Evolutionary conservation across 2,329 filamentous ascomycete species (phyloP), one percentile per base, ranked within the genome.

Genomic region (Helotiales sp.): DNA sequence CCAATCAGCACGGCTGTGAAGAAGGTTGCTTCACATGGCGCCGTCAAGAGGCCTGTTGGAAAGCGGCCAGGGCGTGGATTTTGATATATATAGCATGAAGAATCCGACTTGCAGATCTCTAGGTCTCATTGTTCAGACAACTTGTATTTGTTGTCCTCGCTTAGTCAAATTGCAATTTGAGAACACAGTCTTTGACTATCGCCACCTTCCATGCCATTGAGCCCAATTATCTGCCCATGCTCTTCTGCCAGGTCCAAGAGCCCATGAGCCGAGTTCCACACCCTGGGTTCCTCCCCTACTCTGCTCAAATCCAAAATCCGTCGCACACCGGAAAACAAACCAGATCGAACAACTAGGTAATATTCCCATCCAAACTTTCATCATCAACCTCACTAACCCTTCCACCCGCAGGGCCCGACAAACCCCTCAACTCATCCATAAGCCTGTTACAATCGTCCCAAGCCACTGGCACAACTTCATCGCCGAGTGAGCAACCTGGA

Each of bases 11-110:
- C 73, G 2, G 79, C 75, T 55, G 76, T 77, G 37, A 89, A 87
- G 79, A 89, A 88, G 77, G 84, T 89, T 73, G 81, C 88, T 60
- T 85, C 83, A n/a, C 84, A 85, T 62, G 88, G 88, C 0, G 86
- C 85, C 2, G 88, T 90, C 37, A 87, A 85, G 76, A 89, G 87
- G 75, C 87, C 87, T 0, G 81, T 87, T 0, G 79, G 82, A 24
- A 89, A 87, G 78, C 81, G 86, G 65, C 81, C 85, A 15, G 85
- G 85, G 0, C 80, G 86, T 63, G 86, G 86, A 45, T 77, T 77
- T 45, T 77, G 61, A 71, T 61, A 22, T 34, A 34, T 34, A 50
- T n/a, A 52, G 26, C n/a, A n/a, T n/a, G 47, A 1, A 26, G 26
- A 24, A n/a, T n/a, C n/a, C n/a, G n/a, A n/a, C n/a, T n/a, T 15